phyloP scores from a whole-genome alignment of 192 early-diverging fungal species.

The Bifiguratus adelaidae region DNA sequence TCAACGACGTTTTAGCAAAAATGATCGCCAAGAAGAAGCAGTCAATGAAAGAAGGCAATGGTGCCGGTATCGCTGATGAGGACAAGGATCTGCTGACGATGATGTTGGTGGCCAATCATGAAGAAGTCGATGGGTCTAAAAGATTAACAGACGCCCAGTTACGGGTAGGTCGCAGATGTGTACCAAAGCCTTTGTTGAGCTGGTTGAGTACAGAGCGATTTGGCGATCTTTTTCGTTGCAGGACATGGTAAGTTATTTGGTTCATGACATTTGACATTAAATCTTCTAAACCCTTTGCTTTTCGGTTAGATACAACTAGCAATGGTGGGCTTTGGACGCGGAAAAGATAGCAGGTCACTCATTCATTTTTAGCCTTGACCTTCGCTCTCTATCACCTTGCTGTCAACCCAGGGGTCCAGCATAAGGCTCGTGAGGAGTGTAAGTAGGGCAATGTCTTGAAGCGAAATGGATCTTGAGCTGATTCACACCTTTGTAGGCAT shows the following conservation, averaged over 20 bases:
- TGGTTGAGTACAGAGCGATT: constrained; percentile 29
- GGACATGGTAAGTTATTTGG: no score
- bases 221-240: constrained; percentile 15
- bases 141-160: constrained; percentile 4
- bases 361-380: no score
- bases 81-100: constrained; percentile 34
- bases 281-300: no score
- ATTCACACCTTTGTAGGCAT: no score
- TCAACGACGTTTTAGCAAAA: constrained; percentile 14
- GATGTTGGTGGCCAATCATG: constrained; percentile 40
- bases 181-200: background rate
- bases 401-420: constrained; percentile 28
- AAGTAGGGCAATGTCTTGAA: no score
- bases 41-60: constrained; percentile 1
- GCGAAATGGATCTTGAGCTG: no score
- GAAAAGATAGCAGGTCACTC: no score
- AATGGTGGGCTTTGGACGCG: no score
- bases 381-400: constrained; percentile 34
- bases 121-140: constrained; percentile 21
- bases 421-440: constrained; percentile 34
- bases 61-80: constrained; percentile 14
- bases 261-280: no score
- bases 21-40: constrained; percentile 26
- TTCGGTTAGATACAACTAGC: no score
- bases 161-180: constrained; percentile 6